Conservation (phyloP, 2,329 filamentous ascomycete genomes). For the Elsinoe fawcettii region DNA sequence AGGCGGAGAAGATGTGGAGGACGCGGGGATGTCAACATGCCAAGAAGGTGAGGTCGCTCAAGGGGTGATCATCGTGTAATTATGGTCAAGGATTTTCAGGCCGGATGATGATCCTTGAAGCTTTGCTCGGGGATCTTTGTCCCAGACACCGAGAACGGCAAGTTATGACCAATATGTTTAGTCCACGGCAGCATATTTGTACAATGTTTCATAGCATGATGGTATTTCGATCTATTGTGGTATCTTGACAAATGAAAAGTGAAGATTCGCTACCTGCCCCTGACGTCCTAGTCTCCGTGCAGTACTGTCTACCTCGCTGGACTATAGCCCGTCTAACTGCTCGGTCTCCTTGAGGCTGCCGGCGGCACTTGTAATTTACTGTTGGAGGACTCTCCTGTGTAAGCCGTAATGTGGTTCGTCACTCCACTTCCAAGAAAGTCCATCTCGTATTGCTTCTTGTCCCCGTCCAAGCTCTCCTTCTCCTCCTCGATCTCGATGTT, state of each 20-base stretch:
- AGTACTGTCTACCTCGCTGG: background rate
- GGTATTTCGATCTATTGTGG: background rate
- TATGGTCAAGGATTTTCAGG: background rate
- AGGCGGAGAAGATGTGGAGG: background rate
- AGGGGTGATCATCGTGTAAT: background rate
- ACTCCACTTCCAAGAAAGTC: slow-evolving; percentile 1
- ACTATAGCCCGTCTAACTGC: background rate
- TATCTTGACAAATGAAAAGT: background rate
- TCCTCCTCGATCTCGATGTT: slow-evolving; percentile 13
- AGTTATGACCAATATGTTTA: background rate
- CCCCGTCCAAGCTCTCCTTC: slow-evolving; percentile 11
- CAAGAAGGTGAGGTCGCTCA: background rate
- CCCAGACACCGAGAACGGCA: background rate
- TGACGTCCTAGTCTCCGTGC: background rate
- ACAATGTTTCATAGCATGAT: background rate
- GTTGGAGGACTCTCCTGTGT: background rate
- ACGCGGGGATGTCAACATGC: background rate
- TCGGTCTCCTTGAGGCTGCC: background rate
- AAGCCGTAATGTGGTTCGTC: slow-evolving; percentile 4
- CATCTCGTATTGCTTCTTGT: slow-evolving; percentile 14
- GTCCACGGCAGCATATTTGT: background rate
- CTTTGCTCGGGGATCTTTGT: background rate
- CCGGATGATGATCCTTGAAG: background rate
- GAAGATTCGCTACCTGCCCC: background rate
- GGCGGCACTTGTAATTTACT: background rate